Evolutionary conservation across 2,329 filamentous ascomycete species (phyloP), one percentile per base, ranked within the genome.

Genomic region (Pestalotiopsis sp.): DNA sequence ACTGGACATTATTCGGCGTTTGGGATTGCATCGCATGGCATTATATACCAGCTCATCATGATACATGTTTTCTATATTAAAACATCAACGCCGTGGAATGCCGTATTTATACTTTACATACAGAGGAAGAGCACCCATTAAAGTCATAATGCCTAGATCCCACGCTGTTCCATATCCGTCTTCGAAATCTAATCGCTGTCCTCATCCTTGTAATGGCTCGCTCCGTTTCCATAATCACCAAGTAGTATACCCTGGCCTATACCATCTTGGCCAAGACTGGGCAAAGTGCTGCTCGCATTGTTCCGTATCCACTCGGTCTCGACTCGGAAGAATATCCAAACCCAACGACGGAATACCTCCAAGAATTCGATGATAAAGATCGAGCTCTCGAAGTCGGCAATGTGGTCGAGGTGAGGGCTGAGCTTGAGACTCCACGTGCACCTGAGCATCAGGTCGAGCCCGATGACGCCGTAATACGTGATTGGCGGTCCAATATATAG

Each of bases 291-390:
- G 36, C 52, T 27, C 12, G 52, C n/a, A 14, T 81, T 82, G 72
- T 81, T 86, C 81, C 90, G 84, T 80, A 93, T 88, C 92, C 93
- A 97, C 83, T 99, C 96, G 25, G 94, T 95, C 84, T 99, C 96
- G 55, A 97, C 91, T 11, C 96, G 89, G 81, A 98, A 93, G 81
- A 98, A 98, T 68, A 98, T 94, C 96, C 96, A 99, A 70, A 98
- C 87, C 94, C 95, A 98, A 68, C 96, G 87, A 62, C 96, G 88
- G 60, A 93, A 86, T 20, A 98, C 92, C 82, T 99, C 96, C 12
- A 97, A 84, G 59, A 93, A 86, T 83, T 98, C 92, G 75, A 98
- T 89, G 31, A 95, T 75, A 77, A 98, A 99, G 59, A 98, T 93
- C 7, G 93, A 93, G 67, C 91, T 91, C 82, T 98, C 96, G 65